phyloP scores from a whole-genome alignment of 2,329 filamentous ascomycete genomes.

The Penicillium digitatum region DNA sequence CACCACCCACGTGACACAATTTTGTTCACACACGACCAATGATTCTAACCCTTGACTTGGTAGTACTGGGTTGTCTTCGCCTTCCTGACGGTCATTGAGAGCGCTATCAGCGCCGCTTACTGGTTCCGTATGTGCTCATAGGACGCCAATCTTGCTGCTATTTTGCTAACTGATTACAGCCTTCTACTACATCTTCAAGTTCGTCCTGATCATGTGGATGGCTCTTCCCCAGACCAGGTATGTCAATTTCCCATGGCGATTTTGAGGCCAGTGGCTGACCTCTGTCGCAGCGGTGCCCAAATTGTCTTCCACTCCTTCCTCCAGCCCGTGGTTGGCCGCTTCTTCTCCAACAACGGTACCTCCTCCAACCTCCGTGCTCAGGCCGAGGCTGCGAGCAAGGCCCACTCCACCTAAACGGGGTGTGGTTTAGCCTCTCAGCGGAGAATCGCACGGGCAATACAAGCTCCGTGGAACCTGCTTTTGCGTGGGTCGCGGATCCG shows the following conservation, averaged over 20 bases:
- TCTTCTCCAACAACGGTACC: constrained; percentile 75
- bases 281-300: constrained; percentile 71
- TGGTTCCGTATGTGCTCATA: constrained; percentile 57
- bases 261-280: constrained; percentile 2
- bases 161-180: constrained; percentile 43
- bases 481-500: constrained; percentile 15
- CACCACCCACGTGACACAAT: constrained; percentile 26
- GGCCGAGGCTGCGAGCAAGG: constrained; percentile 65
- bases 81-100: constrained; percentile 64
- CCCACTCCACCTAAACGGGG: constrained; percentile 59
- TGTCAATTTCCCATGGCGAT: constrained; percentile 34
- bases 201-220: constrained; percentile 95
- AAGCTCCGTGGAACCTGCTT: constrained; percentile 3
- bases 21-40: not conserved
- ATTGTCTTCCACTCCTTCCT: constrained; percentile 95
- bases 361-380: constrained; percentile 84
- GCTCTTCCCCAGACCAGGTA: constrained; percentile 91
- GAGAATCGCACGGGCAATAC: constrained; percentile 24
- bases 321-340: constrained; percentile 83
- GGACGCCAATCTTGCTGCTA: not conserved
- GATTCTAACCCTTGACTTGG: constrained; percentile 11
- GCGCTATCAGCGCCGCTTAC: constrained; percentile 62
- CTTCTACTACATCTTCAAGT: constrained; percentile 99
- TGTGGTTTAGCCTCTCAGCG: constrained; percentile 9
- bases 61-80: constrained; percentile 67